phyloP scores from a whole-genome alignment of 176 grass and related monocot species.

The Aegilops sharonensis region DNA sequence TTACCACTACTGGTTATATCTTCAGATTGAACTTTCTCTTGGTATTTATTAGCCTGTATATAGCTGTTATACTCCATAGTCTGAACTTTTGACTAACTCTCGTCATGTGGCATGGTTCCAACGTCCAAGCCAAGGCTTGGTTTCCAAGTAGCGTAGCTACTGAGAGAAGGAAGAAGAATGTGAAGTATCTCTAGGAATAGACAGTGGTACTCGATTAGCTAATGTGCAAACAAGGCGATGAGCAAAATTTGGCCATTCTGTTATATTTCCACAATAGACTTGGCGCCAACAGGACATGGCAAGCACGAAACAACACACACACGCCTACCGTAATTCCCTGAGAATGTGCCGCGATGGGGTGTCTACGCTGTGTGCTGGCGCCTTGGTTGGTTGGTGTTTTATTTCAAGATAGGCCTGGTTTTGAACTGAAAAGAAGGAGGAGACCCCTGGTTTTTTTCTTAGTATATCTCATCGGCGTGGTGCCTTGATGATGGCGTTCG shows the following conservation, averaged over 20 bases:
- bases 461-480: neutral
- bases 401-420: neutral
- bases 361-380: neutral
- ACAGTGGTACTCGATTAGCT: conserved; percentile 4
- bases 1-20: neutral
- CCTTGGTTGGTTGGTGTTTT: neutral
- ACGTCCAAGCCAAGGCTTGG: neutral
- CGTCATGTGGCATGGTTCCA: neutral
- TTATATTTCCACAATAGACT: conserved; percentile 29
- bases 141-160: neutral
- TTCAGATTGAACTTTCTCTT: neutral
- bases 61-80: neutral
- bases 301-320: neutral
- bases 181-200: neutral
- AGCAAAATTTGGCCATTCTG: neutral
- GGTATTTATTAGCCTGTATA: neutral
- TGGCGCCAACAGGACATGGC: conserved; percentile 8
- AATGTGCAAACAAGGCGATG: neutral
- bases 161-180: neutral
- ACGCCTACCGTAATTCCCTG: neutral
- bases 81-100: neutral
- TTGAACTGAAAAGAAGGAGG: neutral
- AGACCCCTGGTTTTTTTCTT: neutral
- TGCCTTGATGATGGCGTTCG: neutral
- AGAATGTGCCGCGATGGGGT: neutral